Conservation (phyloP, 768 basidiomycete genomes). For the Kwoniella dejecticola region DNA sequence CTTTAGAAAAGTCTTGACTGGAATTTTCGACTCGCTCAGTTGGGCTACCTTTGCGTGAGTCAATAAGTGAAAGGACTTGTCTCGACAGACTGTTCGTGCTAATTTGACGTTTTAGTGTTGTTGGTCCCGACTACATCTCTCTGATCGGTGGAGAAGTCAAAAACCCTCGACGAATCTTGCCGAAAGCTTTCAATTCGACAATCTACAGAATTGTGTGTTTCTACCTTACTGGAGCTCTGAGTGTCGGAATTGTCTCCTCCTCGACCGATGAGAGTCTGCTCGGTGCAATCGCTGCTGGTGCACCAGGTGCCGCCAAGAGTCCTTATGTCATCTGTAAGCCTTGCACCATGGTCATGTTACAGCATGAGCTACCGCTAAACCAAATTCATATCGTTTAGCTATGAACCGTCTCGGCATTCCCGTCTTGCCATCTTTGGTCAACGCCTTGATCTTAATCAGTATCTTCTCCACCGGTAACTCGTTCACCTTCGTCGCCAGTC, state of each 20-base stretch:
- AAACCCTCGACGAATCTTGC: conserved; percentile 33
- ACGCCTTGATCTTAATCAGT: conserved; percentile 27
- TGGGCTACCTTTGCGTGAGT: conserved; percentile 31
- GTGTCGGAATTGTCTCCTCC: conserved; percentile 22
- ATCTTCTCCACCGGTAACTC: conserved; percentile 29
- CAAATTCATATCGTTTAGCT: neutral
- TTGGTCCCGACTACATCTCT: conserved; percentile 37
- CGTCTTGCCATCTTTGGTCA: conserved; percentile 22
- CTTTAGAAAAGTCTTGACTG: conserved; percentile 21
- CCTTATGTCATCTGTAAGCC: conserved; percentile 28
- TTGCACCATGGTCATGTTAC: neutral
- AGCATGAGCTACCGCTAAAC: neutral
- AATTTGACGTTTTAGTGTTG: conserved; percentile 8
- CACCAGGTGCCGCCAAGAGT: conserved; percentile 31
- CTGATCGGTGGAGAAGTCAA: conserved; percentile 29
- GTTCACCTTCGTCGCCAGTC: conserved; percentile 27
- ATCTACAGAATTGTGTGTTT: conserved; percentile 30
- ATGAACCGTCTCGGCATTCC: conserved; percentile 30
- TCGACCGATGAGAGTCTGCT: conserved; percentile 24
- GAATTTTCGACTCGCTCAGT: conserved; percentile 24
- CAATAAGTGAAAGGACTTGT: neutral
- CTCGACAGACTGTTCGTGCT: neutral
- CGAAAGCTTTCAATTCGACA: conserved; percentile 33
- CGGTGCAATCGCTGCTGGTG: conserved; percentile 32
- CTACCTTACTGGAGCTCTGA: conserved; percentile 25